Percentiles rank a stretch among this genome's conserved stretches.
Conservation (phyloP, 1,284 basidiomycete species). For the Schizopora paradoxa region DNA sequence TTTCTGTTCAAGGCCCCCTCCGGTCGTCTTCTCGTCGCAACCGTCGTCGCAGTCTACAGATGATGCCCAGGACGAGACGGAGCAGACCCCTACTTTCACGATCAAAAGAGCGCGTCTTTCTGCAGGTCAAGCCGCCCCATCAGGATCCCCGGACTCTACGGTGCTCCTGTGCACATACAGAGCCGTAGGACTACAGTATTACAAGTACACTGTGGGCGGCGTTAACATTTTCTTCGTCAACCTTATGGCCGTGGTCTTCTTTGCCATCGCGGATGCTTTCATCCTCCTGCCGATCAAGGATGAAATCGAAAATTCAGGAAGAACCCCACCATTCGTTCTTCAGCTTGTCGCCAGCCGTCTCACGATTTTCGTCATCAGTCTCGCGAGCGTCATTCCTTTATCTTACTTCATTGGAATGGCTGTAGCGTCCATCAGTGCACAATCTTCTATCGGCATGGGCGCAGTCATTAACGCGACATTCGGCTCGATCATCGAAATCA, state of each 20-base stretch:
- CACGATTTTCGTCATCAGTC: slow-evolving; percentile 80
- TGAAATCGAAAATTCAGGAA: slow-evolving; percentile 41
- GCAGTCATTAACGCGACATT: slow-evolving; percentile 99
- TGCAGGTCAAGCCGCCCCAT: slow-evolving; percentile 70
- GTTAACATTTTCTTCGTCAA: slow-evolving; percentile 99
- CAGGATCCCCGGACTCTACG: slow-evolving; percentile 69
- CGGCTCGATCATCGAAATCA: slow-evolving; percentile 96
- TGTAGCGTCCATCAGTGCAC: slow-evolving; percentile 96
- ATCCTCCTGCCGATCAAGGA: slow-evolving; percentile 75
- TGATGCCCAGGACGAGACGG: slow-evolving; percentile 24
- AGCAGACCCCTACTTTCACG: slow-evolving; percentile 38
- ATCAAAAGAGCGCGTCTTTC: slow-evolving; percentile 53
- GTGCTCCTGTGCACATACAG: slow-evolving; percentile 95
- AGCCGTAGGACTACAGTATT: slow-evolving; percentile 89
- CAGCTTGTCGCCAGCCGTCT: slow-evolving; percentile 68
- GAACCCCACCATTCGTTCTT: slow-evolving; percentile 64
- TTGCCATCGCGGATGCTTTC: slow-evolving; percentile 92
- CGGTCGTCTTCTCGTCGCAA: slow-evolving; percentile 44
- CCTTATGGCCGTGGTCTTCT: slow-evolving; percentile 89
- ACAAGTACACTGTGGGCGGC: slow-evolving; percentile 98
- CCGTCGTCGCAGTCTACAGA: slow-evolving; percentile 25
- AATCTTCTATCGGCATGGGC: slow-evolving; percentile 98
- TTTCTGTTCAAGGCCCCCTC: slow-evolving; percentile 79
- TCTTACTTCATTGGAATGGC: slow-evolving; percentile 99
- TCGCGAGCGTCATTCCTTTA: slow-evolving; percentile 92